A percentile compares a stretch with the other conserved stretches of the same genome.
phyloP scores from a whole-genome alignment of 495 filamentous ascomycete genomes.

The Penicillium pancosmium region DNA sequence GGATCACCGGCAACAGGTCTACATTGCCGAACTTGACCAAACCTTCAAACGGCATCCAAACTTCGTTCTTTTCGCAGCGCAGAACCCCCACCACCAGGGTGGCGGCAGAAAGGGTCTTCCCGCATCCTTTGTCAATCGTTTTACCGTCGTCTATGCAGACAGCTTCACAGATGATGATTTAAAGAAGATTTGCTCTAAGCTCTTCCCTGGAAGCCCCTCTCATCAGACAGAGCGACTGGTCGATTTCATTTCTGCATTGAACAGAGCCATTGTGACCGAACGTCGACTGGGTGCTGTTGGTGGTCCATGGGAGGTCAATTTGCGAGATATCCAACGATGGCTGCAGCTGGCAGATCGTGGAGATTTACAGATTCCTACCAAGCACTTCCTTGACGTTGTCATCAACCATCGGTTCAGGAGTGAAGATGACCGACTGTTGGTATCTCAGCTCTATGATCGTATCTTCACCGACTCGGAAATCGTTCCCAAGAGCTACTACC shows the following conservation, averaged over 20 bases:
- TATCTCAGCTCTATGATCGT: slow-evolving; percentile 64
- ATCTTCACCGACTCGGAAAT: slow-evolving; percentile 48
- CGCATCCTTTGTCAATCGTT: slow-evolving; percentile 95
- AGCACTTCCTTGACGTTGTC: slow-evolving; percentile 75
- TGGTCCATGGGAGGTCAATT: slow-evolving; percentile 95
- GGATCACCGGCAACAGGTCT: slow-evolving; percentile 95
- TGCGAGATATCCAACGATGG: slow-evolving; percentile 92
- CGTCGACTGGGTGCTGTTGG: slow-evolving; percentile 75
- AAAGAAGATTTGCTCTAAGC: slow-evolving; percentile 73
- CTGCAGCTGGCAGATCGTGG: slow-evolving; percentile 65
- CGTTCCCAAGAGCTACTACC: slow-evolving; percentile 51
- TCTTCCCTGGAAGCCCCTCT: slow-evolving; percentile 64
- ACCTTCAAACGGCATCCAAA: slow-evolving; percentile 87
- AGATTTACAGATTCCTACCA: slow-evolving; percentile 56
- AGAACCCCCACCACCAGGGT: slow-evolving; percentile 97
- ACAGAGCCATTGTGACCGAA: slow-evolving; percentile 65
- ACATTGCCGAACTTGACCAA: slow-evolving; percentile 91
- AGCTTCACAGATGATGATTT: slow-evolving; percentile 81
- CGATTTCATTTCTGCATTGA: slow-evolving; percentile 78
- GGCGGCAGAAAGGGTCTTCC: slow-evolving; percentile 95
- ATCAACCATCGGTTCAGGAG: slow-evolving; percentile 88
- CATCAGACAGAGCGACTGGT: slow-evolving; percentile 65
- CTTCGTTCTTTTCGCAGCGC: slow-evolving; percentile 92
- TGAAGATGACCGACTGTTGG: slow-evolving; percentile 61
- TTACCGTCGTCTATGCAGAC: slow-evolving; percentile 96